Base-by-base conservation (phyloP, 495 filamentous ascomycete species). In the Sabuloglossum arenarium region DNA sequence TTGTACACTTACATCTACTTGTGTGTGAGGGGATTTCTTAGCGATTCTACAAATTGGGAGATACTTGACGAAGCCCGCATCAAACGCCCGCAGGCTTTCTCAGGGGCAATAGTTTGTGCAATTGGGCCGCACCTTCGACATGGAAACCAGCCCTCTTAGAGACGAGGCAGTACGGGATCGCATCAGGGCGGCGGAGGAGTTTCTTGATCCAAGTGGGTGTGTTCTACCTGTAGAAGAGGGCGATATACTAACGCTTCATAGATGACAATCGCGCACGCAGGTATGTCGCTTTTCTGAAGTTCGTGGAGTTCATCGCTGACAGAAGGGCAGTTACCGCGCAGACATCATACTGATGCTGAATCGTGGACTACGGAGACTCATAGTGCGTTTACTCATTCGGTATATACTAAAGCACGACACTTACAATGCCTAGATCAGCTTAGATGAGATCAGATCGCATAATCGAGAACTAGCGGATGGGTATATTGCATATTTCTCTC, bases 331-430 rank as follows among this genome's bases (percentile, higher is more conserved):
- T 62, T 91, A 91, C 69, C 78, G 85, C 64, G 77, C 86, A 46
- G 86, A 90, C 63, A 88, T 91, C 65, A 79, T 93, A 58, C 71
- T 90, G 63, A 97, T 97, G 89, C 77, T 97, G 45, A 88, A 93
- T 66, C 85, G 86, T 61, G 85, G 83, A 58, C 71, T 86, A 61
- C 77, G 85, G 58, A 75, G 89, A 63, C 75, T 82, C 55, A 75
- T 69, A 56, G 79, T 79, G 62, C 56, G 75, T 66, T 43, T 19
- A 42, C 53, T 67, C 46, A 37, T 57, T 54, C 19, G 50, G 12
- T 59, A 56, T 8, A 19, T 12, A 2, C 16, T 14, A 29, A 37
- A 3, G 19, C 16, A n/a, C 28, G 21, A 53, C 30, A 39, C 51
- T 60, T 6, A 63, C 59, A 19, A 11, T 9, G 12, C 8, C 75